Evolutionary conservation across 768 basidiomycete genomes (phyloP).

Genomic region (Agrocybe pediades): DNA sequence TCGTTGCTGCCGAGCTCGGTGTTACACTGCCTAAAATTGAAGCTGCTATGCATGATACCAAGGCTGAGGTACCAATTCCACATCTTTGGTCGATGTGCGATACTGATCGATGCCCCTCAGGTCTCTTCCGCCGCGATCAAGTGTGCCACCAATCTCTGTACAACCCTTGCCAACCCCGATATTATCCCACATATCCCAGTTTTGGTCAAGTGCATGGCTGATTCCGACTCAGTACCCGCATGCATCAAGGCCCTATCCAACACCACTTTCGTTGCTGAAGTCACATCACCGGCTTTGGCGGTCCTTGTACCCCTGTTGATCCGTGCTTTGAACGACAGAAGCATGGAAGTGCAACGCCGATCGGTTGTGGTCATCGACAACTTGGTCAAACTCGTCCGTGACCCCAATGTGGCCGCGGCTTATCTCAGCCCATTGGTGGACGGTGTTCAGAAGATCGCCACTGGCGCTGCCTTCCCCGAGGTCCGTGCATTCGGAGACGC

Average conservation of each 20-base stretch:
- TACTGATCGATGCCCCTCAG: conserved; percentile 38
- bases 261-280: conserved; percentile 96
- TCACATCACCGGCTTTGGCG: conserved; percentile 94
- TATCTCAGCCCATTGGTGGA: conserved; percentile 88
- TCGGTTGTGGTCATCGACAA: conserved; percentile 95
- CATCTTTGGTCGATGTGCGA: background rate
- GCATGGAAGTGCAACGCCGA: conserved; percentile 94
- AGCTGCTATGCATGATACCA: conserved; percentile 94
- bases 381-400: conserved; percentile 94
- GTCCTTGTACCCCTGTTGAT: conserved; percentile 90
- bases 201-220: conserved; percentile 93
- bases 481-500: conserved; percentile 91
- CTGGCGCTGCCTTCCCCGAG: conserved; percentile 94
- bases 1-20: conserved; percentile 83
- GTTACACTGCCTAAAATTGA: conserved; percentile 85
- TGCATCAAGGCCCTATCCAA: conserved; percentile 95
- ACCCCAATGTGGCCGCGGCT: conserved; percentile 84
- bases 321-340: conserved; percentile 92
- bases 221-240: conserved; percentile 83
- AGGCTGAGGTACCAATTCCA: conserved; percentile 69
- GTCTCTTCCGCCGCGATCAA: conserved; percentile 86
- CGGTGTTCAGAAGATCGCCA: conserved; percentile 88
- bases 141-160: conserved; percentile 87
- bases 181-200: conserved; percentile 84
- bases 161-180: conserved; percentile 92